A percentile compares a stretch with the other conserved stretches of the same genome.
phyloP scores from a whole-genome alignment of 2,329 filamentous ascomycete genomes.

The Fusarium sp. region DNA sequence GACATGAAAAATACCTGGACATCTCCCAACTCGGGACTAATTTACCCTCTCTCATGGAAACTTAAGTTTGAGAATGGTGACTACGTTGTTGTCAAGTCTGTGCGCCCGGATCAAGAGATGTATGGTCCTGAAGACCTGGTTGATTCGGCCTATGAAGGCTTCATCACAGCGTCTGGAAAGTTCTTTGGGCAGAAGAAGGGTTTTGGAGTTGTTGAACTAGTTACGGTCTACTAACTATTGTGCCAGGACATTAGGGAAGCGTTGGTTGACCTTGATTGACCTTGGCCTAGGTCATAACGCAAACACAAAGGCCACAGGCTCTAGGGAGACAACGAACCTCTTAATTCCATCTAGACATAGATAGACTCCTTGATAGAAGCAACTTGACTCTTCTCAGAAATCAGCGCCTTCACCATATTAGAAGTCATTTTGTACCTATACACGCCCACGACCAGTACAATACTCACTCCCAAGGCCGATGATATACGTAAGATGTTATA shows the following conservation, averaged over 20 bases:
- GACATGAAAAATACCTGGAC: neutral
- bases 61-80: neutral
- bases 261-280: neutral
- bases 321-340: neutral
- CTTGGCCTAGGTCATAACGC: neutral
- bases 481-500: too few species aligned
- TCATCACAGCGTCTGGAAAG: neutral
- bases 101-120: neutral
- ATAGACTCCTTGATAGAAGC: too few species aligned
- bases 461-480: too few species aligned
- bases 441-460: too few species aligned
- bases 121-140: neutral
- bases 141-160: neutral
- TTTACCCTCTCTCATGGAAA: neutral
- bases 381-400: too few species aligned
- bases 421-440: too few species aligned
- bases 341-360: too few species aligned
- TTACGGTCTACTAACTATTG: neutral
- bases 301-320: neutral
- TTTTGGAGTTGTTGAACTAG: neutral
- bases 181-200: neutral
- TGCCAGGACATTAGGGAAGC: neutral
- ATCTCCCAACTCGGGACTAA: neutral
- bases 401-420: too few species aligned
- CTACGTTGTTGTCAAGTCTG: neutral